Base-by-base conservation (phyloP, 1,284 basidiomycete species). In the Wolfiporia cocos region DNA sequence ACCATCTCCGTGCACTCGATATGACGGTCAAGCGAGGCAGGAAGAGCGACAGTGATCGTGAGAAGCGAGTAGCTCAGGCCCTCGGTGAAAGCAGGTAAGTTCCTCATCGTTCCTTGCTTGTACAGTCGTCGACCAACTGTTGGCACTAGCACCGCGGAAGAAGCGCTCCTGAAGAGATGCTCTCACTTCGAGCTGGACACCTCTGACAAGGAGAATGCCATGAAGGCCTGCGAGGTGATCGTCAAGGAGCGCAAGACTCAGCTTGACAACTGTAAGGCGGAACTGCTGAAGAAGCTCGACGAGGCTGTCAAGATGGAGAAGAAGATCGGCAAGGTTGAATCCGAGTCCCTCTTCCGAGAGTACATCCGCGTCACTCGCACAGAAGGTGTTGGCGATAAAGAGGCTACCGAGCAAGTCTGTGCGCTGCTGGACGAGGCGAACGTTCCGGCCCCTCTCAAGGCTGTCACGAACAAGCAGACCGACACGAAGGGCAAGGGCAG, bases 161-260 rank as follows among this genome's bases (percentile, higher is more conserved):
- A 95, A 66, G 92, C 92, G 1, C 72, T 95, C 3, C 71, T 95
- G 42, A 95, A 95, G 59, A 85, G 92, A 22, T 94, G 92, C 59
- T 93, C 92, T 6, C 92, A 95, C 61, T 95, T 95, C 63, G 87
- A 92, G 57, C 75, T 94, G 30, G 88, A 94, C 43, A 75, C 81
- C 17, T 78, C 75, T 17, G 69, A 76, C 40, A 78, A 53, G 51
- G 80, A 84, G 48, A 87, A 88, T 47, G 83, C 91, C 1, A 86
- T 88, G 76, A 90, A 88, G 57, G 91, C 91, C 3, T 97, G 92
- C 63, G 88, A 95, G 53, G 80, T 91, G 54, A 95, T 97, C 52
- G 85, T 94, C 39, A 64, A 77, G 44, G 89, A 92, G 51, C 86
- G 92, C 37, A 75, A 75, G 40, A 73, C 72, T 43, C 92, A 96